Evolutionary conservation across 352 stramenopile genomes (phyloP), one percentile per base, ranked within the genome.

Genomic region (Pythium folliculosum): DNA sequence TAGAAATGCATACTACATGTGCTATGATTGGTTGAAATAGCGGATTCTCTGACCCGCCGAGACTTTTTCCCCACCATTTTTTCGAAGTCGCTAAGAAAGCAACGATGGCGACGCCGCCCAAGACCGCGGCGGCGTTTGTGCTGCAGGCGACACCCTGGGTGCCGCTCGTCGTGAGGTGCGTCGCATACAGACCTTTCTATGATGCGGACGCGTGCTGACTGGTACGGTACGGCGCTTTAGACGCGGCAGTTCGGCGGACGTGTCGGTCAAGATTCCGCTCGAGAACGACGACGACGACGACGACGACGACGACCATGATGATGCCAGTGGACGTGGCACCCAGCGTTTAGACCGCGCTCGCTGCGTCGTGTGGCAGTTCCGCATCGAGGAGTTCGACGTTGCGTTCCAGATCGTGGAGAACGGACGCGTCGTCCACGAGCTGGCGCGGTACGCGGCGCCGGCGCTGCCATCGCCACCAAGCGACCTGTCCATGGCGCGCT

Each of bases 341-440:
- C 4, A 47, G 44, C 10, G 9, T n/a, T 23, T 9, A 5, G 27
- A 30, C 5, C 47, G n/a, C 25, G 25, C 27, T 23, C 51, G 32
- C 10, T 67, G 49, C 53, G 50, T 70, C 2, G 67, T 70, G 5
- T 91, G 81, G 83, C 81, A 91, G 52, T 90, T 91, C 53, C 61
- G 64, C 55, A 67, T 91, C 3, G 72, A 88, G 17, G 78, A 88
- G 58, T 82, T 71, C 55, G 83, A 91, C 50, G 67, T 90, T 23
- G 79, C 75, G 56, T 90, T 91, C 56, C 80, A 86, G 65, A 25
- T 91, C 48, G 66, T 89, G 21, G 66, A 81, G 35, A 81, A 89
- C 55, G 78, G 67, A 16, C 50, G 17, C 1, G 53, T 79, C 0
- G 22, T 80, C 23, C 64, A 78, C 8, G 73, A 82, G 43, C 58